Evolutionary conservation across 2,329 filamentous ascomycete genomes (phyloP).

Genomic region (Dactylellina drechsleri): DNA sequence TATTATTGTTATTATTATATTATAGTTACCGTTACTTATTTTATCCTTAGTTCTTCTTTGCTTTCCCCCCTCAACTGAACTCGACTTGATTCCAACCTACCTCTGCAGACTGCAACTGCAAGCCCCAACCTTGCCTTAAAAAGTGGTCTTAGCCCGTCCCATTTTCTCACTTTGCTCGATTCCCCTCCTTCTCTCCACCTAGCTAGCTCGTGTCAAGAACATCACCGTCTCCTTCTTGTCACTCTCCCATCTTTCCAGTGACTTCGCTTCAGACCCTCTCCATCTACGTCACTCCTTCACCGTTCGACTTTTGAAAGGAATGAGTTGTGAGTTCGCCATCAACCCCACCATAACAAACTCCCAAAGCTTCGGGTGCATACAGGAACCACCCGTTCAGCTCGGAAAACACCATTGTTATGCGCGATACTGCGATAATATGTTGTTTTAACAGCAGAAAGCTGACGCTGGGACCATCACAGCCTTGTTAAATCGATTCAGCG

Average conservation of each 20-base stretch:
- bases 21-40: background rate
- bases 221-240: conserved; percentile 1
- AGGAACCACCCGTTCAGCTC: background rate
- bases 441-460: background rate
- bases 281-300: conserved; percentile 8
- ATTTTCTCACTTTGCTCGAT: conserved; percentile 4
- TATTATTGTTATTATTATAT: conserved; percentile 1
- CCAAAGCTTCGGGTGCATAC: conserved; percentile 1
- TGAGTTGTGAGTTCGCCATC: conserved; percentile 52
- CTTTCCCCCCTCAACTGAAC: background rate
- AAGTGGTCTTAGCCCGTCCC: conserved; percentile 32
- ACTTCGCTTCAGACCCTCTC: background rate
- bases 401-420: too few relatives aligned
- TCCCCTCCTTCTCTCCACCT: conserved; percentile 2
- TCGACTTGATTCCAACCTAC: background rate
- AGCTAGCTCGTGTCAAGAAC: background rate
- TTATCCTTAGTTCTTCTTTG: background rate
- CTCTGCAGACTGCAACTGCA: background rate
- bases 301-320: conserved; percentile 42
- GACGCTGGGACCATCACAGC: conserved; percentile 17
- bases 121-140: conserved; percentile 38
- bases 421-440: too few relatives aligned
- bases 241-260: background rate
- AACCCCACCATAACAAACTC: conserved; percentile 50
- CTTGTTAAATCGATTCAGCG: conserved; percentile 57